phyloP scores from a whole-genome alignment of 495 filamentous ascomycete genomes.

The Talaromyces ruber region DNA sequence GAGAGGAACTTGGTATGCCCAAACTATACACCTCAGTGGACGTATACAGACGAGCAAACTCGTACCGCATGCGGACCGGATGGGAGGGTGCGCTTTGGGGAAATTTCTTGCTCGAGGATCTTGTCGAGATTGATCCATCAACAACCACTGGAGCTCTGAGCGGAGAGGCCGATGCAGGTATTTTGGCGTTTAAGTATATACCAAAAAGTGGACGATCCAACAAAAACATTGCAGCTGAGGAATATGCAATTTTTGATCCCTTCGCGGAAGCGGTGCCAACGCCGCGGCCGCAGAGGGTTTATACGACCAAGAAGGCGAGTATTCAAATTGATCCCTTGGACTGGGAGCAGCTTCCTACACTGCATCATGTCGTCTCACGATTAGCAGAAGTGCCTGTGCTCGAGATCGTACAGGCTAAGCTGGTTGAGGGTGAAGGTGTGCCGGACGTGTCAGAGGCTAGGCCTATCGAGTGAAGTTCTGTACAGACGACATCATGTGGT shows the following conservation, averaged over 20 bases:
- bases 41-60: background rate
- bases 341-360: background rate
- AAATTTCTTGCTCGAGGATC: background rate
- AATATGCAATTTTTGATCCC: background rate
- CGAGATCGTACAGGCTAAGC: slow-evolving; percentile 28
- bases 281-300: background rate
- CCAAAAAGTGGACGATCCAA: background rate
- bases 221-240: background rate
- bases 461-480: too few species aligned
- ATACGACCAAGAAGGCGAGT: background rate
- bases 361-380: background rate
- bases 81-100: background rate
- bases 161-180: background rate
- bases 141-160: background rate
- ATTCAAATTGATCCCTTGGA: background rate
- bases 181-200: background rate
- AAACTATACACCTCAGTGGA: background rate
- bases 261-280: background rate
- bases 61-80: background rate
- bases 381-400: background rate
- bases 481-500: too few species aligned
- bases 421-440: slow-evolving; percentile 17
- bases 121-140: background rate
- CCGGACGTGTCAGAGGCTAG: background rate
- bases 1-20: background rate